These are phyloP conservation scores for Paxillus involutus DNA, from an alignment of 768 basidiomycete genomes.

Conservation along the genomic window DNA sequence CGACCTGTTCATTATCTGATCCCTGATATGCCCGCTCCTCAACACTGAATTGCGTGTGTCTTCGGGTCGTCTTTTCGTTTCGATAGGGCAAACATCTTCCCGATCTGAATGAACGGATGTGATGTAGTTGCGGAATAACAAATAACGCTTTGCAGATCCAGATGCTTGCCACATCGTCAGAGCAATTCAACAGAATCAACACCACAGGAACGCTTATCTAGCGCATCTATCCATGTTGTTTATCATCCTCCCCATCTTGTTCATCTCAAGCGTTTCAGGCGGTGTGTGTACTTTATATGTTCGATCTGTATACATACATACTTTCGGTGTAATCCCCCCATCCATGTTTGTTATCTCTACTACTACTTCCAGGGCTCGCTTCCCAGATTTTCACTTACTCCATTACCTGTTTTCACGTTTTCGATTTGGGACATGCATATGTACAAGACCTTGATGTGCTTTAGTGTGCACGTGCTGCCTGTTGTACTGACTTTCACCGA, in stretches of 20 bases:
- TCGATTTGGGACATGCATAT: background rate
- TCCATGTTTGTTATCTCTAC: background rate
- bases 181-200: background rate
- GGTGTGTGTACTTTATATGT: background rate
- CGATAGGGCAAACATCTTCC: background rate
- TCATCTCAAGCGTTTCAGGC: background rate
- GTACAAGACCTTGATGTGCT: background rate
- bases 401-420: background rate
- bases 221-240: background rate
- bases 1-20: constrained; percentile 57
- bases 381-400: background rate
- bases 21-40: constrained; percentile 52
- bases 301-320: background rate
- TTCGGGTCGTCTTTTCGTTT: background rate
- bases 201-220: background rate
- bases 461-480: background rate
- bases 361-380: background rate
- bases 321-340: background rate
- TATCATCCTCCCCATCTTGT: background rate
- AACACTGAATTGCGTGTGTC: constrained; percentile 19
- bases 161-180: background rate
- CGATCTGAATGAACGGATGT: background rate
- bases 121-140: background rate
- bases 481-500: background rate
- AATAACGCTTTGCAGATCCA: background rate